Conservation (phyloP, 805 yeast genomes). For the Ogataea ganodermae region DNA sequence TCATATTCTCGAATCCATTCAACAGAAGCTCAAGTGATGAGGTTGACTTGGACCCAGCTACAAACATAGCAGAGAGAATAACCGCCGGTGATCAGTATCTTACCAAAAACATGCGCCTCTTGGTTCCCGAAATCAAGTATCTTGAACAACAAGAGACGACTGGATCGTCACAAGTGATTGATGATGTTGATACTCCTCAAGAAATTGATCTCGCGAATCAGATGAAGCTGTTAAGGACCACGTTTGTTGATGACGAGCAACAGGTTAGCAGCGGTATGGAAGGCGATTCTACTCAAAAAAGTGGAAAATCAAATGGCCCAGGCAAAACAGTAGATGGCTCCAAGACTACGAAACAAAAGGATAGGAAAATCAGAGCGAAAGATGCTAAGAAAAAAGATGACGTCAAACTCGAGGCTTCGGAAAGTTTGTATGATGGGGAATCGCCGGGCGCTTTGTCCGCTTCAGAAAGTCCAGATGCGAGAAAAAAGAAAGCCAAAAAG, state of each 20-base stretch:
- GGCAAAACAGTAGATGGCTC: background rate
- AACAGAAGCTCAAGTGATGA: constrained; percentile 16
- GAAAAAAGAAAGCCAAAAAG: constrained; percentile 10
- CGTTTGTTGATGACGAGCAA: constrained; percentile 28
- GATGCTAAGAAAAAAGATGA: constrained; percentile 7
- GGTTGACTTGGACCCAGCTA: constrained; percentile 13
- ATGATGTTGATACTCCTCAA: constrained; percentile 50
- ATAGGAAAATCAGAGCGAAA: constrained; percentile 1
- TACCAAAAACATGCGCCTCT: constrained; percentile 28
- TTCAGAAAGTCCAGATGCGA: background rate
- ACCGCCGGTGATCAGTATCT: constrained; percentile 19
- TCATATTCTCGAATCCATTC: constrained; percentile 37
- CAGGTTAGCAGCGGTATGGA: constrained; percentile 14
- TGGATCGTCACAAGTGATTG: constrained; percentile 10
- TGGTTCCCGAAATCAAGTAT: constrained; percentile 25
- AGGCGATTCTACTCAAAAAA: constrained; percentile 8
- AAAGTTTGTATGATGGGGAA: background rate
- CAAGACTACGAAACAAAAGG: background rate
- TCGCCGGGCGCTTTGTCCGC: background rate
- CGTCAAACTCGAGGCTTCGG: constrained; percentile 14
- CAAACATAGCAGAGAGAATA: constrained; percentile 26
- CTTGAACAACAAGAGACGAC: background rate
- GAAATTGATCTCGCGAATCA: constrained; percentile 50
- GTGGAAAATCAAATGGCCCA: background rate
- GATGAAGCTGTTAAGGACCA: constrained; percentile 47